These are phyloP conservation scores for Cetraspora pellucida DNA, from an alignment of 192 early-diverging fungal genomes.

Conservation along the genomic window DNA sequence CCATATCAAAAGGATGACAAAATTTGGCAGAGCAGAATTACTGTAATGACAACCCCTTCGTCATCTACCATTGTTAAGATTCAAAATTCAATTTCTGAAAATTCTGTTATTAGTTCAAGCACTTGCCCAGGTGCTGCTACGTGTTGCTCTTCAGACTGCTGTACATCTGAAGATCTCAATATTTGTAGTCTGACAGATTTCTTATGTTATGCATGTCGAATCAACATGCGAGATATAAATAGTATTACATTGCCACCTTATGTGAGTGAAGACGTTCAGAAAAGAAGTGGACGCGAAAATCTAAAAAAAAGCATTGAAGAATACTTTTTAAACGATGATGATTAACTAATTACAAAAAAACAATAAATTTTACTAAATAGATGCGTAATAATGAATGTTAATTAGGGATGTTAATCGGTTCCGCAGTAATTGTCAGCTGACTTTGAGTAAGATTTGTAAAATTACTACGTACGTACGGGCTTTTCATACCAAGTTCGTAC, in stretches of 20 bases:
- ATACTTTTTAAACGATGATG: conserved; percentile 62
- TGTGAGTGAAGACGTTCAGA: conserved; percentile 43
- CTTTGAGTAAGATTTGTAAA: no score
- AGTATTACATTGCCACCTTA: conserved; percentile 48
- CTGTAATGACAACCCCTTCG: conserved; percentile 35
- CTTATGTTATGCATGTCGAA: conserved; percentile 58
- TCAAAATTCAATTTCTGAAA: neutral
- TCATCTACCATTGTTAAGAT: neutral
- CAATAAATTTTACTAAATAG: no score
- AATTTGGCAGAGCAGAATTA: conserved; percentile 56
- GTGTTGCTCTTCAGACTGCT: neutral
- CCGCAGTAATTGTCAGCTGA: no score
- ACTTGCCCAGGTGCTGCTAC: neutral
- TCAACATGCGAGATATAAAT: conserved; percentile 54
- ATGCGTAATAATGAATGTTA: no score
- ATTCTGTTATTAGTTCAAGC: neutral
- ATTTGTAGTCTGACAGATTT: conserved; percentile 38
- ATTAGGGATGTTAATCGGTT: no score
- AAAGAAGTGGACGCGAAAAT: conserved; percentile 44
- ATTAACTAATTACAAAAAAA: conserved; percentile 39
- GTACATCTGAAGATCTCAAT: neutral
- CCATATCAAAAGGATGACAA: conserved; percentile 49
- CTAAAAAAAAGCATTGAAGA: conserved; percentile 65
- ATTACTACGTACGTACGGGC: no score
- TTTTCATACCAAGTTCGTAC: no score